Conservation (phyloP, 2,329 filamentous ascomycete genomes). For the Xylariaceae sp. region DNA sequence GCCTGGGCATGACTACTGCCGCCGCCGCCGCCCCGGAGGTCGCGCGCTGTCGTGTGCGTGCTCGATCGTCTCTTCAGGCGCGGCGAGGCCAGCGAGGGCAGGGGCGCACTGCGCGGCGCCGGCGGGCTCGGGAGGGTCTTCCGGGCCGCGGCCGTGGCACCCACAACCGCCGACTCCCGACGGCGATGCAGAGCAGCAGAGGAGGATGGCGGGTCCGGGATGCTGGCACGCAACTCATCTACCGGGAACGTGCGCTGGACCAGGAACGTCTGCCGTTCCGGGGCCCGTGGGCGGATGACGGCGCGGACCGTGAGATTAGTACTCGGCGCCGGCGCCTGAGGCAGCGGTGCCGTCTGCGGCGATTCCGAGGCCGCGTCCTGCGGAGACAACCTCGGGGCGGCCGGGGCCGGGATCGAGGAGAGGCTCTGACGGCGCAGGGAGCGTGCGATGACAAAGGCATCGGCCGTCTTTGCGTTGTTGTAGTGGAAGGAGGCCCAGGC, state of each 20-base stretch:
- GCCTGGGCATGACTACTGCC: slow-evolving; percentile 5
- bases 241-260: slow-evolving; percentile 45
- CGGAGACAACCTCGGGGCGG: not conserved
- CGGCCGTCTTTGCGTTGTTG: slow-evolving; percentile 32
- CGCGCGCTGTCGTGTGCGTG: slow-evolving; percentile 7
- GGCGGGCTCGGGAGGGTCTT: slow-evolving; percentile 4
- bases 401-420: slow-evolving; percentile 2
- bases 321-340: too few relatives aligned
- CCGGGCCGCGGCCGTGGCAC: slow-evolving; percentile 1
- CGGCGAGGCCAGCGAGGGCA: slow-evolving; percentile 6
- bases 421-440: slow-evolving; percentile 29
- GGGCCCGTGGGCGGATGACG: slow-evolving; percentile 32
- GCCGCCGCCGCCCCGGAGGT: slow-evolving; percentile 1
- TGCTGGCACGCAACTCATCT: slow-evolving; percentile 36
- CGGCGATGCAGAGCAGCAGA: not conserved
- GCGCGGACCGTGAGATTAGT: slow-evolving; percentile 37
- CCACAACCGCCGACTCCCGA: not conserved
- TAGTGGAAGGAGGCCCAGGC: slow-evolving; percentile 35
- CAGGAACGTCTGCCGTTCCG: slow-evolving; percentile 36
- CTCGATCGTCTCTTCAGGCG: slow-evolving; percentile 15
- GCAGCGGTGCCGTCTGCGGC: too few relatives aligned
- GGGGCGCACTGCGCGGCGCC: slow-evolving; percentile 1
- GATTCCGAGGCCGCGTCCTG: not conserved
- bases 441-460: slow-evolving; percentile 38
- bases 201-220: slow-evolving; percentile 27